A percentile compares a stretch with the other conserved stretches of the same genome.
Conservation (phyloP, 345 rosid species). For the Boechera stricta region DNA sequence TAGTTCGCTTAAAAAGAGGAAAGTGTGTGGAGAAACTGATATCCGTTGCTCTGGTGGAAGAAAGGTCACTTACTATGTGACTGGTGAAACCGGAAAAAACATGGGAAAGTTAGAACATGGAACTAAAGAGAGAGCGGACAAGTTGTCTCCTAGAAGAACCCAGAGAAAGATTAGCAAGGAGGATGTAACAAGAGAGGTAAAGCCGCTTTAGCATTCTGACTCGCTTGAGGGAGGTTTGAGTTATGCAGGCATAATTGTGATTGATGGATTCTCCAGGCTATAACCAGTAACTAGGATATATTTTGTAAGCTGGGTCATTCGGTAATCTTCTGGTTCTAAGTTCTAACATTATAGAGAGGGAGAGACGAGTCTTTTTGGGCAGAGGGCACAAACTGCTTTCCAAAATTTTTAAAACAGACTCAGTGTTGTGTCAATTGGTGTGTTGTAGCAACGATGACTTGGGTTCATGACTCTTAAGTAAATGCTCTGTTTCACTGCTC, state of each 20-base stretch:
- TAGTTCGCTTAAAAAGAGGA: conserved; percentile 55
- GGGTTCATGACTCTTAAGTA: background rate
- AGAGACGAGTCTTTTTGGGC: background rate
- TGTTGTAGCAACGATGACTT: conserved; percentile 2
- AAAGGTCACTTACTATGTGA: conserved; percentile 37
- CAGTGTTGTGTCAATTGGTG: conserved; percentile 15
- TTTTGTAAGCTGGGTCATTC: conserved; percentile 36
- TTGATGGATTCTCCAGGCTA: conserved; percentile 18
- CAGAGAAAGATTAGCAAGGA: conserved; percentile 48
- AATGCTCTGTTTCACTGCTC: background rate
- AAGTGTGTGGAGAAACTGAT: conserved; percentile 52
- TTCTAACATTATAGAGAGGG: conserved; percentile 33
- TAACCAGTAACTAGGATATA: conserved; percentile 17
- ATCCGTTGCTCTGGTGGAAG: conserved; percentile 39
- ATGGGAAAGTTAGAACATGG: conserved; percentile 26
- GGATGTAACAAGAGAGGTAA: conserved; percentile 26
- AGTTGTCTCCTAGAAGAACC: conserved; percentile 46
- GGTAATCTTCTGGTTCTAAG: conserved; percentile 35
- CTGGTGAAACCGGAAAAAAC: conserved; percentile 35
- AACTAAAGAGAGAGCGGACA: conserved; percentile 48
- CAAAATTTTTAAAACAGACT: background rate
- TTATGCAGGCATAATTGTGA: conserved; percentile 27
- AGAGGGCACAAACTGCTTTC: conserved; percentile 1
- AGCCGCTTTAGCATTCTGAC: conserved; percentile 22
- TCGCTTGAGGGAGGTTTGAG: conserved; percentile 8